A percentile compares a stretch with the other conserved stretches of the same genome.
Evolutionary conservation across 1,284 basidiomycete genomes (phyloP).

Genomic region (Athelia sp.): DNA sequence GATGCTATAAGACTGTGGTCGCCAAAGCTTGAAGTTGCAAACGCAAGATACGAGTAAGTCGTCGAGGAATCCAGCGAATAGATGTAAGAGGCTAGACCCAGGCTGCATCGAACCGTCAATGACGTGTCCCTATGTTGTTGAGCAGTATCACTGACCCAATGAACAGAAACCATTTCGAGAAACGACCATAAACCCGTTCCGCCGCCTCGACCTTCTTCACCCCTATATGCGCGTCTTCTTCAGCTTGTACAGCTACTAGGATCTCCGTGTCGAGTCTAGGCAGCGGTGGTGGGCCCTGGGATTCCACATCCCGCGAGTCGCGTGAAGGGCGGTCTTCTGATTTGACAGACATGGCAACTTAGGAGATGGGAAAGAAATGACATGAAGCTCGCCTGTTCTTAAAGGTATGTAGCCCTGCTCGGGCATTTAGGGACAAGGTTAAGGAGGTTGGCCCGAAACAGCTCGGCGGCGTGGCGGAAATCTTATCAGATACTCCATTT

Average conservation of each 20-base stretch:
- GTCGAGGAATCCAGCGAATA: conserved; percentile 49
- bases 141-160: conserved; percentile 27
- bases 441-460: too few relatives aligned
- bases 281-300: too few relatives aligned
- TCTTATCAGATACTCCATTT: too few relatives aligned
- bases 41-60: conserved; percentile 44
- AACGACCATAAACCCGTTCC: conserved; percentile 25
- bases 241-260: not conserved
- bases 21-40: conserved; percentile 38
- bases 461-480: too few relatives aligned
- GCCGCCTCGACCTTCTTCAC: conserved; percentile 28
- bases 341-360: too few relatives aligned
- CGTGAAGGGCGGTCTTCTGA: too few relatives aligned
- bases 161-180: conserved; percentile 38
- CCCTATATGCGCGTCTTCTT: not conserved
- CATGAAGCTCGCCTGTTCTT: too few relatives aligned
- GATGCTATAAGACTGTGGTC: conserved; percentile 45
- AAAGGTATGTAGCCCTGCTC: too few relatives aligned
- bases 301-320: too few relatives aligned
- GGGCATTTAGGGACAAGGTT: too few relatives aligned
- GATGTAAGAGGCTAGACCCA: conserved; percentile 47
- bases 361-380: too few relatives aligned
- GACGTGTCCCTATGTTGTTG: not conserved
- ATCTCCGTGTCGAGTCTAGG: too few relatives aligned
- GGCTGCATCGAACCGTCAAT: conserved; percentile 19